Evolutionary conservation across 495 filamentous ascomycete genomes (phyloP).

Genomic region (Acidiella bohemica): DNA sequence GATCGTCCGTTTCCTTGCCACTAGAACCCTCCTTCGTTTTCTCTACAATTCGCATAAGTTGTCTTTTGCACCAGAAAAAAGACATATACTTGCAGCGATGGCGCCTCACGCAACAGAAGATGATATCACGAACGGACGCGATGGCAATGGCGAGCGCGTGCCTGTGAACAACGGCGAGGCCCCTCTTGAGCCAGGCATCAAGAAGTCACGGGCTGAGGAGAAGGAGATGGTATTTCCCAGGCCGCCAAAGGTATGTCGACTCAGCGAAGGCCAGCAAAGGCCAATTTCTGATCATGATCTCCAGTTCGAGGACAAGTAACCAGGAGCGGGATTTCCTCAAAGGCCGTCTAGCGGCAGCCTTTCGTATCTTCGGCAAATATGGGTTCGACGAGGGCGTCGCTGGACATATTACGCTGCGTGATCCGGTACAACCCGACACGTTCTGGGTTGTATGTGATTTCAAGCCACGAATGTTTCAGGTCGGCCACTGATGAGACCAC

Average conservation of each 20-base stretch:
- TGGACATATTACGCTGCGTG: slow-evolving; percentile 30
- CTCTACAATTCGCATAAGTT: neutral
- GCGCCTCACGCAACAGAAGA: slow-evolving; percentile 17
- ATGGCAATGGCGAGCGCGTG: slow-evolving; percentile 10
- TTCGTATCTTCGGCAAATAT: slow-evolving; percentile 55
- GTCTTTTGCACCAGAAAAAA: too few species aligned
- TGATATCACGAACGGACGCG: neutral
- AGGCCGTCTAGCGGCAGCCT: slow-evolving; percentile 50
- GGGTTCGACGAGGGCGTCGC: slow-evolving; percentile 46
- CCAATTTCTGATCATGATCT: too few species aligned
- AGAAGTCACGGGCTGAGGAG: slow-evolving; percentile 22
- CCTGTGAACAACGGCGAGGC: slow-evolving; percentile 18
- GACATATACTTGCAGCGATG: too few species aligned
- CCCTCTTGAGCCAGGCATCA: slow-evolving; percentile 23
- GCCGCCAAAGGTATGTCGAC: too few species aligned
- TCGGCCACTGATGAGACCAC: too few species aligned
- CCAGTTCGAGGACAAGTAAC: slow-evolving; percentile 45
- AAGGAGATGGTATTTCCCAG: slow-evolving; percentile 36
- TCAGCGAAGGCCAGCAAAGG: too few species aligned
- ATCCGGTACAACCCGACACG: slow-evolving; percentile 14
- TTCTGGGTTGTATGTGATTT: too few species aligned
- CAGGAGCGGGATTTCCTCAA: slow-evolving; percentile 55
- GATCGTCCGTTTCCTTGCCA: too few species aligned
- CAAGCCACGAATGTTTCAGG: too few species aligned
- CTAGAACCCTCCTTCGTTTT: neutral